Conservation (phyloP, 1,139 yeast genomes). For the Pichia sp. region DNA sequence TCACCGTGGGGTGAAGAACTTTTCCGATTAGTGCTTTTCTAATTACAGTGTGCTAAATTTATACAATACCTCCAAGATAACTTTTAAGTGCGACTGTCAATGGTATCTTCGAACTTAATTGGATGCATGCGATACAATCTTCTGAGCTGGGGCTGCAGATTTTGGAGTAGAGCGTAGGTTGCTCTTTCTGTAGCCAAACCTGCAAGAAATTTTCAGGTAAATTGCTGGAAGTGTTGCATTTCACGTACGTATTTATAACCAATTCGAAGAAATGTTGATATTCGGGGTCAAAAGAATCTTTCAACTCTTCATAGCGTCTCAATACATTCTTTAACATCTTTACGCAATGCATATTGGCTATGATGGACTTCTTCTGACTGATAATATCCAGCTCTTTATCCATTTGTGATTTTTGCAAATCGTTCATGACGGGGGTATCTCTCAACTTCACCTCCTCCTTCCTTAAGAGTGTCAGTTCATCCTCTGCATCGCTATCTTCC, state of each 20-base stretch:
- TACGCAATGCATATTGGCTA: conserved; percentile 46
- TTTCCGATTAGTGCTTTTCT: conserved; percentile 1
- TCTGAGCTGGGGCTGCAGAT: no score
- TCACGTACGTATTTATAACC: conserved; percentile 36
- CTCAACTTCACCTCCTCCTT: conserved; percentile 26
- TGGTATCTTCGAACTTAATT: no score
- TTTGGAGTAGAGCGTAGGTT: no score
- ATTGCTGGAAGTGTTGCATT: conserved; percentile 25
- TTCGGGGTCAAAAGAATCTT: conserved; percentile 5
- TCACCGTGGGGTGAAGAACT: conserved; percentile 49
- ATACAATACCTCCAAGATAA: no score
- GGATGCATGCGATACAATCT: no score
- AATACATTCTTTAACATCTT: conserved; percentile 24
- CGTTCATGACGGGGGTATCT: conserved; percentile 40
- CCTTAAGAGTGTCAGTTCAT: conserved; percentile 18
- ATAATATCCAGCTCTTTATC: conserved; percentile 37
- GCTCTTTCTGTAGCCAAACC: no score
- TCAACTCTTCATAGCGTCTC: neutral
- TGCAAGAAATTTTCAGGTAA: conserved; percentile 37
- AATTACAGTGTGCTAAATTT: no score
- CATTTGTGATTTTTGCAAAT: conserved; percentile 44
- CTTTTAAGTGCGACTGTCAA: no score
- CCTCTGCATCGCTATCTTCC: conserved; percentile 11
- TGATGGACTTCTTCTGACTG: conserved; percentile 39
- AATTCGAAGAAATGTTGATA: conserved; percentile 29